Conservation (phyloP, 208 protist genomes). For the Phytomonas francai region DNA sequence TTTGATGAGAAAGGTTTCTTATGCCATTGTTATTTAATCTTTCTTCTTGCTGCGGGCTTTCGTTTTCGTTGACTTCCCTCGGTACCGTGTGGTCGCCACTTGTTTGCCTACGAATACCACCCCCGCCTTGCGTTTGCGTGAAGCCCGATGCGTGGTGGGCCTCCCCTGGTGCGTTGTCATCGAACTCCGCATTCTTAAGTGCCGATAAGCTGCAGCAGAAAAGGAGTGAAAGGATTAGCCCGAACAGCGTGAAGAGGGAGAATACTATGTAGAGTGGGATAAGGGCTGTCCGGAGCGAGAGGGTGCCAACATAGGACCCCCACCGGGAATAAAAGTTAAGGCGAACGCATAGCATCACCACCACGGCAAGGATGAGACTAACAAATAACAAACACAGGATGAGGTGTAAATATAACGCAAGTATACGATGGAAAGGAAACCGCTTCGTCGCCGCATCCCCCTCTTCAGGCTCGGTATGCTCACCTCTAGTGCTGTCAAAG, state of each 20-base stretch:
- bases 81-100: not conserved
- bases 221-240: conserved; percentile 13
- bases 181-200: conserved; percentile 1
- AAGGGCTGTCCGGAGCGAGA: conserved; percentile 25
- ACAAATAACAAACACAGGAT: conserved; percentile 8
- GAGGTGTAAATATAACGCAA: conserved; percentile 11
- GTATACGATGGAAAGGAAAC: conserved; percentile 13
- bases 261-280: conserved; percentile 56
- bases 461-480: not conserved
- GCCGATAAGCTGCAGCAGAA: conserved; percentile 18
- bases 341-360: conserved; percentile 47
- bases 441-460: not conserved
- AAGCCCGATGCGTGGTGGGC: no score
- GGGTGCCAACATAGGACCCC: conserved; percentile 18
- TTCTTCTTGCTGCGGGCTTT: not conserved
- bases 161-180: no score
- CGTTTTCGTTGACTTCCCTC: not conserved
- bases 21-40: no score
- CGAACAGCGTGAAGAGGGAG: conserved; percentile 12
- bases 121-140: no score
- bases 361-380: conserved; percentile 20
- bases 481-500: not conserved
- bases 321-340: conserved; percentile 41
- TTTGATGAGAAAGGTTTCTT: no score
- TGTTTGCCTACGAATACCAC: conserved; percentile 8